Evolutionary conservation across 768 basidiomycete species (phyloP), one percentile per base, ranked within the genome.

Genomic region (Cystobasidium tubakii): DNA sequence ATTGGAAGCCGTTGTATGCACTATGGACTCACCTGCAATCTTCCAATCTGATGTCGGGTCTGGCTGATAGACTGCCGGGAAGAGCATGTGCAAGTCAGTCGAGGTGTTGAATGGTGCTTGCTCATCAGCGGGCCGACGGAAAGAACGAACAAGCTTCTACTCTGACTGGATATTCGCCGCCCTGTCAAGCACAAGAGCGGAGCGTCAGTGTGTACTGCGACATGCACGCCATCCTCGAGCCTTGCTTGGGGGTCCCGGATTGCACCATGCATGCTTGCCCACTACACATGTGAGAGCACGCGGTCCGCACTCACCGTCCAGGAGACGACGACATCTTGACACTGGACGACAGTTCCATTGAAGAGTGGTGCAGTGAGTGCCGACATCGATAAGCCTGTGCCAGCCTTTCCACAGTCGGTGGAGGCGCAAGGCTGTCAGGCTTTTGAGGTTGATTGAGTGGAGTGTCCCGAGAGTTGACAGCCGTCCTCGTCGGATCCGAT

Each of bases 301-400:
- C 9, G 3, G 19, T 1, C 21, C 33, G 34, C 25, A 60, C 69
- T 42, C 44, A 71, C 69, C 25, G 50, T 31, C 69, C 69, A 71
- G 3, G 29, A 42, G 55, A 71, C 55, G 25, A 46, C 55, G 36
- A 62, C 54, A 31, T 42, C 34, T 39, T 57, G 43, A 53, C 46
- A 63, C 75, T 73, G 91, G 25, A 88, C 88, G 73, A 92, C 81
- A 31, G 88, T 85, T 77, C 90, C 85, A 81, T 91, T 92, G 71
- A 65, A 65, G 63, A 65, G 6, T 13, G 63, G 63, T 6, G 63
- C 7, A 25, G 63, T 46, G 34, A 65, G 63, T 12, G 10, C 63
- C 7, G 63, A 65, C 63, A 65, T 65, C 6, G 21, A n/a, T 7
- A 9, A 10, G 53, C 27, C 7, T 55, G 53, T 29, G 27, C 10